Evolutionary conservation across 305 asterid species (phyloP).

Genomic region (Fraxinus angustifolia): DNA sequence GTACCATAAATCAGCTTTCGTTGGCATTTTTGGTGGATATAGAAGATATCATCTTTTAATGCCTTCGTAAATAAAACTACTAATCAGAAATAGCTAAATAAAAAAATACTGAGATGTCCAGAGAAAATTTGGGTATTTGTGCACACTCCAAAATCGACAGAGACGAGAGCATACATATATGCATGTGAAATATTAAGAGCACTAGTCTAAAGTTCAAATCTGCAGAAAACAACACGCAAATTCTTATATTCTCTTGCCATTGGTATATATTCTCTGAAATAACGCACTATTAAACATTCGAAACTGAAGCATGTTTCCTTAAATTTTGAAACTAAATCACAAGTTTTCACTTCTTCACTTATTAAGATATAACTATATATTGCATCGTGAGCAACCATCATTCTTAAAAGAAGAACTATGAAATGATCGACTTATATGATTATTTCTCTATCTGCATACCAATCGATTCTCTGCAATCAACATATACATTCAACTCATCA

Average conservation of each 20-base stretch:
- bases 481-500: neutral
- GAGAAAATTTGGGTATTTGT: neutral
- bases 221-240: neutral
- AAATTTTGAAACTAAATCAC: neutral
- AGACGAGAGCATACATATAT: neutral
- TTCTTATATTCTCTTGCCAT: neutral
- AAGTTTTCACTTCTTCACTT: neutral
- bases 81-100: constrained; percentile 3
- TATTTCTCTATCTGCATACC: constrained; percentile 3
- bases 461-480: neutral
- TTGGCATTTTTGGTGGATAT: constrained; percentile 10
- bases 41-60: constrained; percentile 17
- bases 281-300: constrained; percentile 3
- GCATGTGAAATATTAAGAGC: neutral
- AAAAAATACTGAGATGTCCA: neutral
- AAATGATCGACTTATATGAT: neutral
- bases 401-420: constrained; percentile 3
- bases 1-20: constrained; percentile 34
- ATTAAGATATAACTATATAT: neutral
- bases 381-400: neutral
- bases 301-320: neutral
- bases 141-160: neutral
- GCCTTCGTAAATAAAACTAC: constrained; percentile 1
- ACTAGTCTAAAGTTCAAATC: neutral
- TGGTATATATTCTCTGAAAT: neutral